Evolutionary conservation across 164 flowering plant species (phyloP), one percentile per base, ranked within the genome.

Genomic region (Vitis amurensis): DNA sequence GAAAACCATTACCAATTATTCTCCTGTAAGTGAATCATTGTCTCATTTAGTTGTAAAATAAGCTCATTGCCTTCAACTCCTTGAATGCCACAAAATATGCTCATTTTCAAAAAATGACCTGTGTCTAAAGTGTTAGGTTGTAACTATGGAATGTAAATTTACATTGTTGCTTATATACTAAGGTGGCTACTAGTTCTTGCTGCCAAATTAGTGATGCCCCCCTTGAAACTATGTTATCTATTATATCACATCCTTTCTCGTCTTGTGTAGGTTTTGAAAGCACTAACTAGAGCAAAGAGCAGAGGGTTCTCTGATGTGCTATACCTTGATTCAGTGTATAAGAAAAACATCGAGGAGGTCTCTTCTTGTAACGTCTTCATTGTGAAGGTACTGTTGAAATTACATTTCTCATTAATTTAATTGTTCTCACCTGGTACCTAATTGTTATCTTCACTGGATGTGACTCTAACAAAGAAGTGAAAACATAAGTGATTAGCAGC

Each of bases 261-360:
- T 37, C 44, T 6, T 6, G 6, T 16, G 61, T 13, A 81, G 84
- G 86, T 72, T 67, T 61, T 83, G 70, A 72, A 72, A 67, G 77
- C 86, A 49, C 14, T 68, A 47, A 37, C 23, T 16, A 49, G 50
- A 30, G 84, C 83, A 31, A 80, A 68, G 56, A 66, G 57, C 51
- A 64, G 55, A 70, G 86, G 84, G 10, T 83, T 70, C 52, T 78
- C 83, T 14, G 86, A 83, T 67, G 86, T 83, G 2, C 59, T 83
- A 50, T 83, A 74, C 74, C 77, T 83, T 31, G 83, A 83, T 72
- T 71, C 80, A 1, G 73, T 66, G 1, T 14, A 70, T 37, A 77
- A 77, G 61, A 76, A 62, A 60, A 14, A 80, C 53, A 17, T 83
- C 8, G 86, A 83, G 67, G 84, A 83, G 77, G 84, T 74, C 29